These are phyloP conservation scores for Phalaenopsis aphrodite DNA, from an alignment of 106 monocot genomes.

Conservation along the genomic window DNA sequence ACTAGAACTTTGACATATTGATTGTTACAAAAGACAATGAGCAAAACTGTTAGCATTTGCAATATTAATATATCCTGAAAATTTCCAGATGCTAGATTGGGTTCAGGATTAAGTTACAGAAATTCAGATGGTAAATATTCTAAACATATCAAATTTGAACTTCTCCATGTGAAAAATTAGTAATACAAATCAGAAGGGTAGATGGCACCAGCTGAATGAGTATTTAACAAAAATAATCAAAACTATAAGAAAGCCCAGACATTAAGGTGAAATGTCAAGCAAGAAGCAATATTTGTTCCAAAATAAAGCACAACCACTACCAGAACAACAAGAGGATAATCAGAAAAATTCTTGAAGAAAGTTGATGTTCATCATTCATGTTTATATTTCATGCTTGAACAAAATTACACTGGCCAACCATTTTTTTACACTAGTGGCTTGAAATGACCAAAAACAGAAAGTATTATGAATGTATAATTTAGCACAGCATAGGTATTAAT, in stretches of 20 bases:
- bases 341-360: background rate
- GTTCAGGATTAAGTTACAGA: background rate
- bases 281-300: background rate
- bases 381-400: background rate
- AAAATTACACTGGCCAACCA: background rate
- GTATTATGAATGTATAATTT: background rate
- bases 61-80: background rate
- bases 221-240: background rate
- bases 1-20: slow-evolving; percentile 1
- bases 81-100: background rate
- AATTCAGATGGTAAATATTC: background rate
- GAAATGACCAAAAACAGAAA: background rate
- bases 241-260: background rate
- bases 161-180: background rate
- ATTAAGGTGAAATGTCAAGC: background rate
- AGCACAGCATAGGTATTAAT: background rate
- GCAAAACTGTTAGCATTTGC: background rate
- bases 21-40: background rate
- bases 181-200: background rate
- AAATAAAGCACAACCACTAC: background rate
- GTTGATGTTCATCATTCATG: background rate
- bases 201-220: background rate
- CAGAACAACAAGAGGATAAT: background rate
- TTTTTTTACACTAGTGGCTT: background rate
- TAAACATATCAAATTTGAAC: background rate